phyloP scores from a whole-genome alignment of 345 rosid species.

The Syzygium aqueum region DNA sequence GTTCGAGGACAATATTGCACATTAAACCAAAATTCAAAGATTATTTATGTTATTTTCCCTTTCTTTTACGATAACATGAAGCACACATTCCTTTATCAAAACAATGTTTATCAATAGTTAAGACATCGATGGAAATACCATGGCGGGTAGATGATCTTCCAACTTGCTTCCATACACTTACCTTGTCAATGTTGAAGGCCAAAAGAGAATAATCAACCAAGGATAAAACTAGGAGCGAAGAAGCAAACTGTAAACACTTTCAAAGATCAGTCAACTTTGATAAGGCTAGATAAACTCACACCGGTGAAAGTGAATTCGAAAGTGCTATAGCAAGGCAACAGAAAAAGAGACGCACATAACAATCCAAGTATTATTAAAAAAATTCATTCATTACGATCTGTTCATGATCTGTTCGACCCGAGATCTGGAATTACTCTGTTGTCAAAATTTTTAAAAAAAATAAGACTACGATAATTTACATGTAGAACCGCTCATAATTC shows the following conservation, averaged over 20 bases:
- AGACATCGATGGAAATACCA: background rate
- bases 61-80: background rate
- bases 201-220: background rate
- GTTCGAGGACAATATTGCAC: background rate
- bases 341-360: background rate
- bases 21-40: no score
- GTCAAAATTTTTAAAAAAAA: background rate
- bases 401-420: background rate
- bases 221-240: background rate
- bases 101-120: background rate
- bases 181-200: background rate
- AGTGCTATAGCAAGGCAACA: background rate
- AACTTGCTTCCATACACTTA: background rate
- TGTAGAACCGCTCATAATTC: background rate
- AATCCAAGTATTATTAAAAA: background rate
- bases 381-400: background rate
- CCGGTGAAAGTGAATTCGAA: background rate
- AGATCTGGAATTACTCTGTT: background rate
- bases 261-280: background rate
- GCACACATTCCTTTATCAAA: background rate
- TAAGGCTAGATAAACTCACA: background rate
- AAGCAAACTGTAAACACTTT: background rate
- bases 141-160: background rate
- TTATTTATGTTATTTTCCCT: rapidly evolving
- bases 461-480: background rate